These are phyloP conservation scores for Ophiostoma pallidulum DNA, from an alignment of 2,329 filamentous ascomycete species.

Conservation along the genomic window DNA sequence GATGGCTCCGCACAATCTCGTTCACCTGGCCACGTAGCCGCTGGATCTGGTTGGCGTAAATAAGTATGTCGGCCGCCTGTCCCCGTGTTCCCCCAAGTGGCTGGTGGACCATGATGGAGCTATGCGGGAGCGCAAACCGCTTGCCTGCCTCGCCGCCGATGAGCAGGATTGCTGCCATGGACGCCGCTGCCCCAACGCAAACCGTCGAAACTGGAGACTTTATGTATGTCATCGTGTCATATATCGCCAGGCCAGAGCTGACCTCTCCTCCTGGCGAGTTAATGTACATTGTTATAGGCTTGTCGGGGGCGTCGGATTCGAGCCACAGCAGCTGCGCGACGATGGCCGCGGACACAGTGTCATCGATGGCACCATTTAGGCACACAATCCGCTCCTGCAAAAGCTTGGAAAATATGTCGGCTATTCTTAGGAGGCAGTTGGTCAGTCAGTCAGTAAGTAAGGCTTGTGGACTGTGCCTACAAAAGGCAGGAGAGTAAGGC, in stretches of 20 bases:
- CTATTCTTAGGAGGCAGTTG: slow-evolving; percentile 37
- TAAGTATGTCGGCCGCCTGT: slow-evolving; percentile 74
- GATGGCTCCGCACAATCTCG: slow-evolving; percentile 75
- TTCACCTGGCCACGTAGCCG: slow-evolving; percentile 78
- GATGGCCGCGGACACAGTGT: slow-evolving; percentile 82
- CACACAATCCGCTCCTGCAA: slow-evolving; percentile 90
- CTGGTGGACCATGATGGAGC: slow-evolving; percentile 94
- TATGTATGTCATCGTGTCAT: slow-evolving; percentile 99
- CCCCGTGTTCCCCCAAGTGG: slow-evolving; percentile 65
- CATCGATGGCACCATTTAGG: slow-evolving; percentile 84
- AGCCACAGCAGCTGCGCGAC: slow-evolving; percentile 96
- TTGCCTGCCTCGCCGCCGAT: slow-evolving; percentile 78
- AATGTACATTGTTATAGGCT: slow-evolving; percentile 95
- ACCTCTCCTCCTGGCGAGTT: slow-evolving; percentile 93
- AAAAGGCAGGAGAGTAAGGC: slow-evolving; percentile 1
- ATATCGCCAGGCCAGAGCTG: slow-evolving; percentile 80
- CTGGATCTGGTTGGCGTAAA: slow-evolving; percentile 95
- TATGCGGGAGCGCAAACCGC: slow-evolving; percentile 84
- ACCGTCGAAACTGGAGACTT: slow-evolving; percentile 87
- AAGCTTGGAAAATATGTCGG: slow-evolving; percentile 75
- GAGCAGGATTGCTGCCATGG: slow-evolving; percentile 85
- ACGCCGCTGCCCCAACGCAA: slow-evolving; percentile 87
- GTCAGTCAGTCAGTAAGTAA: too few species aligned
- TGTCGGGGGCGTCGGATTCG: slow-evolving; percentile 90
- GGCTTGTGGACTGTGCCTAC: too few species aligned